Conservation (phyloP, 805 yeast species). For the Tetrapisispora namnaoensis region DNA sequence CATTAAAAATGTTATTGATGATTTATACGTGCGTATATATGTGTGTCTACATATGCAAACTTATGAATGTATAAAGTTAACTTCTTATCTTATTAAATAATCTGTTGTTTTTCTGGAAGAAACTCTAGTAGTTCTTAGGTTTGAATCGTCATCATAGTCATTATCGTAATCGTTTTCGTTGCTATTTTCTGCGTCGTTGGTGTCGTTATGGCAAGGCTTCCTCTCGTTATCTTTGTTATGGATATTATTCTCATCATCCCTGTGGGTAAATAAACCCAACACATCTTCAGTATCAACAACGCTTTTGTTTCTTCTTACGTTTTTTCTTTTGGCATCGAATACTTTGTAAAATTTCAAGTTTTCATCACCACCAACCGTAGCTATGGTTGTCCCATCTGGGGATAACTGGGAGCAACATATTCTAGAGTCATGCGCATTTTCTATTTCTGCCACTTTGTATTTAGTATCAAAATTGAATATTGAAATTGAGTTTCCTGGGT, state of each 20-base stretch:
- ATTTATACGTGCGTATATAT: no score
- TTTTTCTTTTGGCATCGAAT: slow-evolving; percentile 48
- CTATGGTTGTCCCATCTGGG: slow-evolving; percentile 83
- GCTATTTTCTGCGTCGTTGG: neutral
- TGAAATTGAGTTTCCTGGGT: slow-evolving; percentile 75
- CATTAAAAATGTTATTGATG: no score
- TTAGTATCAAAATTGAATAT: slow-evolving; percentile 79
- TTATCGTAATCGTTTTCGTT: neutral
- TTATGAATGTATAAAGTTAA: neutral
- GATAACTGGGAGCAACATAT: slow-evolving; percentile 75
- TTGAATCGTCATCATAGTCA: neutral
- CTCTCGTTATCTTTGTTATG: neutral
- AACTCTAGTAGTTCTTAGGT: neutral
- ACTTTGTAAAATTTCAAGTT: slow-evolving; percentile 90
- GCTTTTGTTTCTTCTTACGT: slow-evolving; percentile 28
- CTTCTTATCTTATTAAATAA: slow-evolving; percentile 16
- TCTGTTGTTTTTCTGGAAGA: slow-evolving; percentile 12
- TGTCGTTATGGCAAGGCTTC: neutral
- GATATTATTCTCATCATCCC: neutral
- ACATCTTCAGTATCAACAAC: slow-evolving; percentile 15
- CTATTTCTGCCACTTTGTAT: slow-evolving; percentile 79
- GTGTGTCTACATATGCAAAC: neutral
- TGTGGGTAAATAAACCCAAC: slow-evolving; percentile 5
- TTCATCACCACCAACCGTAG: slow-evolving; percentile 94
- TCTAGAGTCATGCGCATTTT: slow-evolving; percentile 81